Evolutionary conservation across 1,284 basidiomycete species (phyloP), one percentile per base, ranked within the genome.

Genomic region (Malassezia psittaci): DNA sequence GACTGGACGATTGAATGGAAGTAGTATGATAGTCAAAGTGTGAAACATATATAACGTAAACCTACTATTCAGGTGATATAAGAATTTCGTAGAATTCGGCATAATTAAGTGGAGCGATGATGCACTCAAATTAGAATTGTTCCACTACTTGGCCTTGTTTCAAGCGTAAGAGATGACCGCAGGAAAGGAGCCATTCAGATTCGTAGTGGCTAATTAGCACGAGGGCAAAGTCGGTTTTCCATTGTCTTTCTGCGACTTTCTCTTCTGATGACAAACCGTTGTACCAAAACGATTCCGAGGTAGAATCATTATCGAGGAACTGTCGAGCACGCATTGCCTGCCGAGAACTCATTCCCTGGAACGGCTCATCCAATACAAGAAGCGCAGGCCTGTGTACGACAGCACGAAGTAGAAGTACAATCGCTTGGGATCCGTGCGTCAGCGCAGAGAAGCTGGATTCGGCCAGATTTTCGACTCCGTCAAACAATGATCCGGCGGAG

Each of bases 171-270:
- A 71, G 46, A 15, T 52, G 43, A 8, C 67, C 68, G 36, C 66
- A 66, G 1, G 49, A 49, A 5, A 35, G 50, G 1, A 67, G 70
- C 69, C 71, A 74, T 40, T 73, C 72, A n/a, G 42, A 29, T 41
- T 70, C 64, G 53, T 70, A 74, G 49, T 74, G 72, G 46, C 68
- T 70, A 4, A 74, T 67, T 5, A 67, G 33, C 2, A 74, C 67
- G 0, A 74, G 41, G 1, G 65, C 66, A 52, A 59, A 60, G 13
- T 41, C 32, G 8, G 33, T 32, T 15, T 62, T 56, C 51, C 57
- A 51, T n/a, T 52, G 33, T 1, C 34, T 10, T 42, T 68, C 65
- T 4, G 2, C 8, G 11, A 36, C 15, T 5, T 34, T 32, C 38
- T 67, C 55, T 12, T 49, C 19, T 1, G 35, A 47, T 0, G 37